Conservation (phyloP, 2,329 filamentous ascomycete species). For the Bipolaris sorokiniana region DNA sequence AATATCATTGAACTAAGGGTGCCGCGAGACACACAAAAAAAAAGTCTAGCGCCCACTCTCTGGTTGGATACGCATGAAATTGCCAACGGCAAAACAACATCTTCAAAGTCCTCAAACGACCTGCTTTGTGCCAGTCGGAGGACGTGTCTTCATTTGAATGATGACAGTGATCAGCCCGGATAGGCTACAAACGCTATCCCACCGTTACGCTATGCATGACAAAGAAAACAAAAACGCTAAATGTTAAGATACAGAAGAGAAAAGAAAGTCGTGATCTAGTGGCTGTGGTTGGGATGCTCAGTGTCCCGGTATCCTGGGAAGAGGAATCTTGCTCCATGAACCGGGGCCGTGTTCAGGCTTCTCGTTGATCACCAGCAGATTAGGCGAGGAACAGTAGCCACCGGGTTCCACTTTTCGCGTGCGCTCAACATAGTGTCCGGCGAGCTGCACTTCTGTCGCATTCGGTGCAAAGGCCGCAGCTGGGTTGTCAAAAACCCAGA, state of each 20-base stretch:
- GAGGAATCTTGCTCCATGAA: constrained; percentile 42
- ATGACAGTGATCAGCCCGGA: constrained; percentile 1
- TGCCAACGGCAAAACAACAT: not conserved
- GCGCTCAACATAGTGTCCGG: constrained; percentile 45
- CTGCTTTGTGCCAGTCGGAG: not conserved
- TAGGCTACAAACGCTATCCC: constrained; percentile 4
- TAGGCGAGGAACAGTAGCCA: constrained; percentile 62
- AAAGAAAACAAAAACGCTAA: constrained; percentile 6
- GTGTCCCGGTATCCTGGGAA: constrained; percentile 29
- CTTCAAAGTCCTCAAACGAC: not conserved
- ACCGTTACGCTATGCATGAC: constrained; percentile 16
- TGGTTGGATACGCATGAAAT: not conserved
- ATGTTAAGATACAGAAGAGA: constrained; percentile 19
- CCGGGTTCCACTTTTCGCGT: constrained; percentile 57
- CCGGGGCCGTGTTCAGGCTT: constrained; percentile 38
- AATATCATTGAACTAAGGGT: not conserved
- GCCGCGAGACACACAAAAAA: constrained; percentile 3
- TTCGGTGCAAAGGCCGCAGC: constrained; percentile 30
- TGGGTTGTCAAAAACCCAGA: constrained; percentile 56
- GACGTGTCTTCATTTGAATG: not conserved
- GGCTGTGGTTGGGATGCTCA: constrained; percentile 12
- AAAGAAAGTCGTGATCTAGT: constrained; percentile 5
- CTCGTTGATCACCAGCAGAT: constrained; percentile 58
- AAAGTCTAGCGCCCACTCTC: not conserved
- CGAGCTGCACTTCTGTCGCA: constrained; percentile 31